Evolutionary conservation across 1,284 basidiomycete species (phyloP), one percentile per base, ranked within the genome.

Genomic region (Wallemia ichthyophaga): DNA sequence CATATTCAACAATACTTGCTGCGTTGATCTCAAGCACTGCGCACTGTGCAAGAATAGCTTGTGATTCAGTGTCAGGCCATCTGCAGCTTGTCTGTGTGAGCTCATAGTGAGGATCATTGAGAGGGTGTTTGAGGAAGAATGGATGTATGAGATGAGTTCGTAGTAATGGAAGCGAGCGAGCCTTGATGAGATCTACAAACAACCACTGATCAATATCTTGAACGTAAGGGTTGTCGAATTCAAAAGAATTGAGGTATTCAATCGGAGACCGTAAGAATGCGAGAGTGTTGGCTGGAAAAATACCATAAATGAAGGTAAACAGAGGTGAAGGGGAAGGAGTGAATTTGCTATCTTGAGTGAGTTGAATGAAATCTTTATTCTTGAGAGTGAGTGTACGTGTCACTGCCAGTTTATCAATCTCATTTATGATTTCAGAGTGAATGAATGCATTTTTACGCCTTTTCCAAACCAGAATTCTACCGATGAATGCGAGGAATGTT

Each of bases 301-400:
- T 25, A 24, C 55, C 55, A 56, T 56, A 56, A 13, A 56, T 5
- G 55, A 56, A 56, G 25, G 55, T 56, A 24, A 56, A 56, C 25
- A 56, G 27, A 27, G 55, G 55, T 27, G 27, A 11, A 11, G 55
- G 19, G 7, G 25, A 26, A 27, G 55, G 55, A 19, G 55, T 27
- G 25, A 23, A 21, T 21, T 54, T 25, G 11, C 11, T 7, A 25
- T 25, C n/a, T 21, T 54, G 48, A 5, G 11, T 5, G 48, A 54
- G 48, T 25, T 21, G 48, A 21, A 11, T 21, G 48, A 54, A 54
- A 7, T 7, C 7, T 7, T 17, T 31, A 31, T 31, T 31, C 17
- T 31, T 31, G 28, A 31, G 28, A 7, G 28, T 31, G 7, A 31
- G 17, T 31, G 7, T 31, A 31, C 7, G 28, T 21, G 48, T 25